Evolutionary conservation across 2,329 filamentous ascomycete species (phyloP), one percentile per base, ranked within the genome.

Genomic region (Alternaria angustiovoidea): DNA sequence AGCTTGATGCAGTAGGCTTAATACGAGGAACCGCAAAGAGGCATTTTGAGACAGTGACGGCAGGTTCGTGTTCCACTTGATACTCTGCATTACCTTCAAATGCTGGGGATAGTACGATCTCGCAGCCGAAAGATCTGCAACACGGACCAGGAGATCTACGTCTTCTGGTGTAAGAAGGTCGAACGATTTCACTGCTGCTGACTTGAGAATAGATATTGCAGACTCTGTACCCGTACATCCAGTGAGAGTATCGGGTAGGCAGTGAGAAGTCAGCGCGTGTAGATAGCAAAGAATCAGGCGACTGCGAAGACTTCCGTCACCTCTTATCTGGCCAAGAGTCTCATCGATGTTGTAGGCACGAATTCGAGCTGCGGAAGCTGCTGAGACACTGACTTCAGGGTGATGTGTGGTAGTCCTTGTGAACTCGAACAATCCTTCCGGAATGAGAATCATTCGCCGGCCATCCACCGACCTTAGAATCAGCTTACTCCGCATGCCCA

Each of bases 221-320:
- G 84, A 72, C 62, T 89, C 86, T 0, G 85, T 87, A 0, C 87
- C 87, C 0, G 85, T 89, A 5, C 74, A 71, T 0, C 66, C 47
- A 0, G 82, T 85, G 0, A 88, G 75, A 0, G 73, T 74, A 63
- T 89, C 86, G 0, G 83, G 81, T 0, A 87, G 71, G 26, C 79
- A 85, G 49, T 81, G 80, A 0, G 86, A 85, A 0, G 87, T 89
- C 0, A 87, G 57, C 0, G 83, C 85, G 61, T 89, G 86, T 0
- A 89, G 70, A 28, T 84, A 84, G 8, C 59, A 77, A 0, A 87
- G 74, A 18, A 82, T 80, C 0, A 90, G 74, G 52, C 84, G 86
- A 69, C 84, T 86, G 11, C 82, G 79, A 0, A 88, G 47, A 12
- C 76, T 83, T 0, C 82, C 83, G 61, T 82, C 85, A 18, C 85